phyloP scores from a whole-genome alignment of 805 yeast genomes.

The Alloascoidea africana region DNA sequence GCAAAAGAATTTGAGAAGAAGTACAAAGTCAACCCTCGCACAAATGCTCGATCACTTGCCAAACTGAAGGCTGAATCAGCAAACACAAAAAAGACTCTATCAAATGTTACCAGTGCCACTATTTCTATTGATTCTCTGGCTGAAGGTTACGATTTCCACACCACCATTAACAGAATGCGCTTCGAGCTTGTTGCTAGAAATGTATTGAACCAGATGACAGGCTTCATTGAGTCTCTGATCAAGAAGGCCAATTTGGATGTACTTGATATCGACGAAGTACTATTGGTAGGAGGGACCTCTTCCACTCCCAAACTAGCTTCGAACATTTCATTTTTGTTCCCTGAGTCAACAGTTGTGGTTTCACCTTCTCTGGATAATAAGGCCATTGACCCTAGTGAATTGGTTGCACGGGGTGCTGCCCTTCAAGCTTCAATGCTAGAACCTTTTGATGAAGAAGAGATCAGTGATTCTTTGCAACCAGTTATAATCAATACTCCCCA shows the following conservation, averaged over 20 bases:
- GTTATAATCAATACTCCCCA: conserved; percentile 83
- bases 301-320: conserved; percentile 83
- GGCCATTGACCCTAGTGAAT: conserved; percentile 78
- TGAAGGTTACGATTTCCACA: conserved; percentile 87
- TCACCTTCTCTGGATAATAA: conserved; percentile 67
- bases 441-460: conserved; percentile 72
- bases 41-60: conserved; percentile 72
- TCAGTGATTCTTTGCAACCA: conserved; percentile 62
- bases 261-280: conserved; percentile 79
- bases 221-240: conserved; percentile 61
- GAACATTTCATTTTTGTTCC: conserved; percentile 61
- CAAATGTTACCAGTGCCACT: conserved; percentile 77
- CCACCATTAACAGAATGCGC: conserved; percentile 86
- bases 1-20: conserved; percentile 93
- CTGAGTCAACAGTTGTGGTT: conserved; percentile 57
- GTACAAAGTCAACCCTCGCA: conserved; percentile 64
- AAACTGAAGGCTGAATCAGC: conserved; percentile 76
- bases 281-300: conserved; percentile 88
- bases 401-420: conserved; percentile 89
- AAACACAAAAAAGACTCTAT: conserved; percentile 77
- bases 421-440: conserved; percentile 78
- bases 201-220: conserved; percentile 60
- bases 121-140: conserved; percentile 91
- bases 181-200: conserved; percentile 77
- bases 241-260: conserved; percentile 73